Base-by-base conservation (phyloP, 2,329 filamentous ascomycete genomes). In the Colletotrichum scovillei region DNA sequence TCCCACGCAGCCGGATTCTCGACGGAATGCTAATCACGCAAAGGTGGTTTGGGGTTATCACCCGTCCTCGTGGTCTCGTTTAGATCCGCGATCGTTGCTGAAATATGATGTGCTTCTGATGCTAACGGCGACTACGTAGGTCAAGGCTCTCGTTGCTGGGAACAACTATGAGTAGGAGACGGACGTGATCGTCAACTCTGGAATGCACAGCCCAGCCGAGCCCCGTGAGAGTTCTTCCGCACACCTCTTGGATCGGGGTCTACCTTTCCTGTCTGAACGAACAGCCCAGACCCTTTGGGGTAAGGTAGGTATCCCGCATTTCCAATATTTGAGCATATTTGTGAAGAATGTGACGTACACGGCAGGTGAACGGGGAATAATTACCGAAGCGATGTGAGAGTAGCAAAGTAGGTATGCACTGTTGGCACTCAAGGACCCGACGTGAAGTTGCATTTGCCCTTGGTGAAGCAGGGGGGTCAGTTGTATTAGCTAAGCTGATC, bases 201-300 rank as follows among this genome's bases (percentile, higher is more conserved):
- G 68, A 71, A 71, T 67, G 68, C 56, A 60, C 68, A 67, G 55
- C 63, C 67, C 35, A 63, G 59, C 38, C 24, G 14, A 56, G 32
- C n/a, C 63, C 63, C 19, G 12, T 5, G 52, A 46, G 63, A 19
- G 19, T 30, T 65, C 14, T 56, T 56, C 30, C 38, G 26, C 19
- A 53, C 28, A 32, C 46, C 60, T 53, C 28, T 53, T 5, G 26
- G 30, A n/a, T 38, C 12, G 30, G 19, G 22, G 30, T n/a, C 49
- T 56, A 28, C 24, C 49, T 64, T 28, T 19, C 9, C 52, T 30
- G 52, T 22, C 24, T 49, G 8, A 49, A 49, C 52, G 8, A 49
- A 49, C 52, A 16, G 32, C n/a, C 63, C 42, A 46, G 32, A 38
- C 9, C 53, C n/a, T 3, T 19, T 49, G 42, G 19, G 42, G 42